Conservation (phyloP, 2,329 filamentous ascomycete species). For the Arthrobotrys entomopaga region DNA sequence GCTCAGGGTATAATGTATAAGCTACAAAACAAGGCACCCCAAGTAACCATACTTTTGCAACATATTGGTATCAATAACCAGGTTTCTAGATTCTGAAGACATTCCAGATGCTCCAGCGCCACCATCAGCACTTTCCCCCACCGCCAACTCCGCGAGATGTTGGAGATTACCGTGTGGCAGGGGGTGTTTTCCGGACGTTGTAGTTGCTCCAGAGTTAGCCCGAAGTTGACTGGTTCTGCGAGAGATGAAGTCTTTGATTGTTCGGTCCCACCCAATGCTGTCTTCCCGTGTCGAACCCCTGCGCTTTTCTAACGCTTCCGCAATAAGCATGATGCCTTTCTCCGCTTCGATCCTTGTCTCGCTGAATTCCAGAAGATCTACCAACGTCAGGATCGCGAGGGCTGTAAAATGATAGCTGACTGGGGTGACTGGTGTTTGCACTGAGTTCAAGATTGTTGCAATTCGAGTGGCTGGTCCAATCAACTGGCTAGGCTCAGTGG, state of each 20-base stretch:
- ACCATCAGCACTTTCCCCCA: constrained; percentile 58
- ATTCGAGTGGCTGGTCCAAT: constrained; percentile 71
- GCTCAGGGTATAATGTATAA: constrained; percentile 62
- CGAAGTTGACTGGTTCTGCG: constrained; percentile 63
- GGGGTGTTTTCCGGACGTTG: constrained; percentile 65
- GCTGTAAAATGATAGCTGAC: constrained; percentile 75
- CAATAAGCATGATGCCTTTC: constrained; percentile 68
- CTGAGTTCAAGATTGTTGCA: constrained; percentile 69
- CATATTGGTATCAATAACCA: constrained; percentile 58
- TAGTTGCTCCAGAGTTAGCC: constrained; percentile 61
- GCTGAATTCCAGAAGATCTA: constrained; percentile 69
- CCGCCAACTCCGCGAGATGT: constrained; percentile 68
- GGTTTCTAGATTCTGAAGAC: constrained; percentile 55
- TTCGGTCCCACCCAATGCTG: constrained; percentile 70
- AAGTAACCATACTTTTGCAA: constrained; percentile 63
- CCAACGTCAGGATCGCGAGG: constrained; percentile 70
- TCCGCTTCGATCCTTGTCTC: constrained; percentile 70
- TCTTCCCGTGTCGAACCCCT: constrained; percentile 62
- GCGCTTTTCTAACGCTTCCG: constrained; percentile 65
- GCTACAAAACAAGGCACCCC: constrained; percentile 59
- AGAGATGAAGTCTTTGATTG: constrained; percentile 67
- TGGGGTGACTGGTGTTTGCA: constrained; percentile 69
- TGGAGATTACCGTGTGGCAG: constrained; percentile 67
- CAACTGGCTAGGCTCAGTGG: constrained; percentile 68
- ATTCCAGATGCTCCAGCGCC: constrained; percentile 55